Percentiles rank a stretch among this genome's conserved stretches.
These are phyloP conservation scores for Apiospora koreana DNA, from an alignment of 2,329 filamentous ascomycete species.

Conservation along the genomic window DNA sequence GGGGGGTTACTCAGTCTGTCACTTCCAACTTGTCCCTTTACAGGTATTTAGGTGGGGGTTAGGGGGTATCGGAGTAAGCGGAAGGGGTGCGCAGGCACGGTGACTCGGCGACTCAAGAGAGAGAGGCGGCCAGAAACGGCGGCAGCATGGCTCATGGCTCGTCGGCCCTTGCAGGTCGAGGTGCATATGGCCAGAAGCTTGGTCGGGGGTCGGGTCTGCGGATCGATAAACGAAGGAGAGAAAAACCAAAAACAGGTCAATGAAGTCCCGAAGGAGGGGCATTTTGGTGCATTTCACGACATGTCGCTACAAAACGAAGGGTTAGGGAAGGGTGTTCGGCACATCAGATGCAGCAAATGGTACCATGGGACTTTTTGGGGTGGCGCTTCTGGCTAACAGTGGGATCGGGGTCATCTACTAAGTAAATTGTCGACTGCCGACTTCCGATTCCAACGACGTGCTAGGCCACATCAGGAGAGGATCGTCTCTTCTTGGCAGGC, in stretches of 20 bases:
- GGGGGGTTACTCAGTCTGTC: neutral
- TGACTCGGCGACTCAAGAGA: neutral
- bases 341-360: neutral
- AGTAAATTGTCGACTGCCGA: neutral
- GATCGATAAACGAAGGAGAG: neutral
- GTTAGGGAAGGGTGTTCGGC: neutral
- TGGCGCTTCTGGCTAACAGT: conserved; percentile 2
- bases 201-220: neutral
- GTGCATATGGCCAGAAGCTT: neutral
- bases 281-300: neutral
- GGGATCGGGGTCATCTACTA: neutral
- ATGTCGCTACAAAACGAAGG: neutral
- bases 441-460: neutral
- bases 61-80: neutral
- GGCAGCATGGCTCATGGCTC: neutral
- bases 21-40: neutral
- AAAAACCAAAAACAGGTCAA: neutral
- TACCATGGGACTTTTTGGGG: neutral
- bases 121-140: neutral
- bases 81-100: neutral
- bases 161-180: neutral
- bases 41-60: neutral
- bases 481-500: neutral
- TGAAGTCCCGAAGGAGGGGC: neutral
- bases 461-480: neutral